These are phyloP conservation scores for Graphiopsis chlorocephala DNA, from an alignment of 2,329 filamentous ascomycete genomes.

Conservation along the genomic window DNA sequence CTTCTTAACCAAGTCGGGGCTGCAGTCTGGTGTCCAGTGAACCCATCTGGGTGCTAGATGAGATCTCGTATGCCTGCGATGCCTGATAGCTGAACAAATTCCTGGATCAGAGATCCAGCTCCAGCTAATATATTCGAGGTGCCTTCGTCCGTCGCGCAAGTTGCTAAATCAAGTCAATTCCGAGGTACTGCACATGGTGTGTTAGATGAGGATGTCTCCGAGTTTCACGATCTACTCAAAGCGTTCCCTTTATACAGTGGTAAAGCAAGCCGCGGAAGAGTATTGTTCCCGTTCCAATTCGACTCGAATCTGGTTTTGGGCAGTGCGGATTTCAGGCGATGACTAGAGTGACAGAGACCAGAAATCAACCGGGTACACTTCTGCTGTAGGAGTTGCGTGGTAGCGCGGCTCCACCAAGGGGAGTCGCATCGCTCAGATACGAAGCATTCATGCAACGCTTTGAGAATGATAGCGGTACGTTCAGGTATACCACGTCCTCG, in stretches of 20 bases:
- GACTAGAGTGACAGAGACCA: neutral
- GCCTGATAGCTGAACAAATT: constrained; percentile 27
- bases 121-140: constrained; percentile 24
- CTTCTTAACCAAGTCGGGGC: neutral
- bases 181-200: constrained; percentile 25
- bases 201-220: constrained; percentile 23
- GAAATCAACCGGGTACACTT: neutral
- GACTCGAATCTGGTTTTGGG: neutral
- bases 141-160: constrained; percentile 25
- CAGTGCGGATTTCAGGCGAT: neutral
- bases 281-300: neutral
- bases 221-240: constrained; percentile 22
- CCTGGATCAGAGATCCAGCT: constrained; percentile 25
- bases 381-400: neutral
- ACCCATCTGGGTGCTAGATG: constrained; percentile 32
- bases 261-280: neutral
- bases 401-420: neutral
- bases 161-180: constrained; percentile 26
- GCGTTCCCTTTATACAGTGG: neutral
- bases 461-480: constrained; percentile 9
- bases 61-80: constrained; percentile 25
- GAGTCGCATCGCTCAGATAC: constrained; percentile 15
- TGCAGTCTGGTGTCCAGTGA: constrained; percentile 27
- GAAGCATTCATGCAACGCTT: constrained; percentile 19
- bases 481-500: neutral